Evolutionary conservation across 768 basidiomycete genomes (phyloP).

Genomic region (Phaffia tasmanica): DNA sequence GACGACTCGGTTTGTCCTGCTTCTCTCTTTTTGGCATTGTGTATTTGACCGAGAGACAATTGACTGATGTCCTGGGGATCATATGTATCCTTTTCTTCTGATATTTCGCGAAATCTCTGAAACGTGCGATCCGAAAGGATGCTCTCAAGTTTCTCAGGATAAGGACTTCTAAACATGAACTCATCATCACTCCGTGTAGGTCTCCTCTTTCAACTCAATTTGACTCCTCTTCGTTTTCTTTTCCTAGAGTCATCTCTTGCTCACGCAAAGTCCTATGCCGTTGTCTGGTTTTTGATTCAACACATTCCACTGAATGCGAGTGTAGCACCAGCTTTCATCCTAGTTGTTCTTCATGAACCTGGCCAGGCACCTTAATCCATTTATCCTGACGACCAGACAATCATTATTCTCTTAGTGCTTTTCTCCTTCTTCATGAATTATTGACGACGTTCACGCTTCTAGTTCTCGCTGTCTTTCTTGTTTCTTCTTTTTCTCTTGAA

Average conservation of each 20-base stretch:
- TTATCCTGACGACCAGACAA: too few species aligned
- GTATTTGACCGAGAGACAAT: background rate
- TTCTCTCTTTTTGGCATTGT: background rate
- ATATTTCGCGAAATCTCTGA: background rate
- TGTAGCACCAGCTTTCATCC: conserved; percentile 12
- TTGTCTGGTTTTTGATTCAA: background rate
- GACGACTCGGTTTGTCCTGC: conserved; percentile 47
- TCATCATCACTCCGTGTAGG: conserved; percentile 88
- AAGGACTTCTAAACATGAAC: conserved; percentile 78
- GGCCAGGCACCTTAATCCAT: too few species aligned
- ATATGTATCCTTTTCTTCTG: background rate
- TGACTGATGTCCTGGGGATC: background rate
- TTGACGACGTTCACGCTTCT: too few species aligned
- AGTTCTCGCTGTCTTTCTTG: background rate
- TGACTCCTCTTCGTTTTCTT: background rate
- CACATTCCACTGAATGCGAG: background rate
- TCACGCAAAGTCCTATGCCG: background rate
- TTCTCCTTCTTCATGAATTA: too few species aligned
- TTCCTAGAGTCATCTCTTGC: background rate
- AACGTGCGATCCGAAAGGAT: conserved; percentile 46
- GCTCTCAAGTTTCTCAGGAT: conserved; percentile 79
- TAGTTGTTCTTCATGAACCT: background rate
- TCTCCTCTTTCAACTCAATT: background rate
- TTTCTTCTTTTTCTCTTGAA: too few species aligned
- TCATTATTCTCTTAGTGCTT: too few species aligned